phyloP scores from a whole-genome alignment of 2,329 filamentous ascomycete species.

The Cladosporium sphaerospermum region DNA sequence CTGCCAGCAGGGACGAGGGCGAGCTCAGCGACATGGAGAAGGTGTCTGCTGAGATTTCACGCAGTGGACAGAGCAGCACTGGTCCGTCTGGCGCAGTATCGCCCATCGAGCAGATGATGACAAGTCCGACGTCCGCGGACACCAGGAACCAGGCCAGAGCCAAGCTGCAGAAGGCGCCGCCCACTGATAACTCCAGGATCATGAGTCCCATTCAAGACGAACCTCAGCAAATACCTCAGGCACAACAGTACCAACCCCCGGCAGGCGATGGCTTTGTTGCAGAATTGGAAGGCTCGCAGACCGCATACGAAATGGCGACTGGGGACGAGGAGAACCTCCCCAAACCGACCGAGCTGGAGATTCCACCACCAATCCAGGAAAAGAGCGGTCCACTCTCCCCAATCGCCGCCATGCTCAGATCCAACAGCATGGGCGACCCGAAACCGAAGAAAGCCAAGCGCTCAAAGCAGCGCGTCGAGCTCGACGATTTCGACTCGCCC shows the following conservation, averaged over 20 bases:
- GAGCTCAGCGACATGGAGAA: conserved; percentile 26
- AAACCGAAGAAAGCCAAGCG: conserved; percentile 53
- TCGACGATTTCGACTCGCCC: conserved; percentile 64
- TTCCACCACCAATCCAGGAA: conserved; percentile 11
- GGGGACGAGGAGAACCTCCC: conserved; percentile 33
- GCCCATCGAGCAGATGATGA: conserved; percentile 5
- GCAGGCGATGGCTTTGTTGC: conserved; percentile 23
- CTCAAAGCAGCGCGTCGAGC: conserved; percentile 56
- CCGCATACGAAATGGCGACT: conserved; percentile 36
- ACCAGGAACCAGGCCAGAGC: conserved; percentile 12
- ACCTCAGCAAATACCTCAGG: neutral
- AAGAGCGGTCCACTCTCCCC: conserved; percentile 22
- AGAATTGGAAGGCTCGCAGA: conserved; percentile 33
- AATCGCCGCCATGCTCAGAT: conserved; percentile 41
- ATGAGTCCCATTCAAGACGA: conserved; percentile 4
- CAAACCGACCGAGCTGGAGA: conserved; percentile 17
- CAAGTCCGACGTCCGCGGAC: conserved; percentile 5
- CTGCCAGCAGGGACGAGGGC: conserved; percentile 36
- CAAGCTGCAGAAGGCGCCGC: conserved; percentile 21
- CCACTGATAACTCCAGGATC: conserved; percentile 7
- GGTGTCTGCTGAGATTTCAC: conserved; percentile 22
- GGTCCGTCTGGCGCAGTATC: conserved; percentile 1
- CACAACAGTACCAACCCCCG: conserved; percentile 5
- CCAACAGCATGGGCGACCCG: conserved; percentile 32
- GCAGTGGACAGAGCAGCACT: conserved; percentile 12